Base-by-base conservation (phyloP, 805 yeast genomes). In the Wickerhamomyces bisporus region DNA sequence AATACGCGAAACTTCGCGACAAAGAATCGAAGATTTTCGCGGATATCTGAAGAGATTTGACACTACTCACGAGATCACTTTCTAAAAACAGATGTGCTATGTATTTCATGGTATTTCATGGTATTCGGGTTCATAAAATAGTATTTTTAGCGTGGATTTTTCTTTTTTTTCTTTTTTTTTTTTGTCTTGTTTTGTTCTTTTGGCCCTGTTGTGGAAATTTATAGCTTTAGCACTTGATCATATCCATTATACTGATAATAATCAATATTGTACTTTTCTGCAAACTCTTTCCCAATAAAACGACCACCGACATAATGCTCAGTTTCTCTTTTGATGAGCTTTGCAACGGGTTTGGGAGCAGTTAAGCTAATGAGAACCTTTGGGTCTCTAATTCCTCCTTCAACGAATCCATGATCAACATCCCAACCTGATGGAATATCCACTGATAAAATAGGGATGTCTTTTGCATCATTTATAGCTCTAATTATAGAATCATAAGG, bases 351-450 rank as follows among this genome's bases (percentile, higher is more conserved):
- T 55, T 93, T 93, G 8, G 98, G 98, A 0, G 96, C 97, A 0
- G 98, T 89, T 34, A 93, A 65, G 35, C 95, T 83, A 9, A 93
- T 79, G 34, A 93, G 66, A 47, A 79, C 77, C 6, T 71, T 60
- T 1, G 97, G 95, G 19, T 66, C 66, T 39, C 84, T 53, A 14
- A 66, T 53, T 0, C 58, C 62, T 10, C 64, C 60, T 2, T 58
- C 61, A 0, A 65, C 60, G 0, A 93, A 95, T 0, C 98, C 98
- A 7, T 71, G 53, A 53, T 93, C 95, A 10, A 93, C 98, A 54
- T 89, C 91, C 98, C 98, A 93, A 0, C 97, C 96, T 2, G 95
- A 84, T 0, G 98, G 98, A 33, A 91, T 77, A 58, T 93, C 98
- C 2, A 93, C 85, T 0, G 94, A 76, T 0, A 86, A 73, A 2